Evolutionary conservation across 352 stramenopile genomes (phyloP).

Genomic region (Globisporangium acanthophoron): DNA sequence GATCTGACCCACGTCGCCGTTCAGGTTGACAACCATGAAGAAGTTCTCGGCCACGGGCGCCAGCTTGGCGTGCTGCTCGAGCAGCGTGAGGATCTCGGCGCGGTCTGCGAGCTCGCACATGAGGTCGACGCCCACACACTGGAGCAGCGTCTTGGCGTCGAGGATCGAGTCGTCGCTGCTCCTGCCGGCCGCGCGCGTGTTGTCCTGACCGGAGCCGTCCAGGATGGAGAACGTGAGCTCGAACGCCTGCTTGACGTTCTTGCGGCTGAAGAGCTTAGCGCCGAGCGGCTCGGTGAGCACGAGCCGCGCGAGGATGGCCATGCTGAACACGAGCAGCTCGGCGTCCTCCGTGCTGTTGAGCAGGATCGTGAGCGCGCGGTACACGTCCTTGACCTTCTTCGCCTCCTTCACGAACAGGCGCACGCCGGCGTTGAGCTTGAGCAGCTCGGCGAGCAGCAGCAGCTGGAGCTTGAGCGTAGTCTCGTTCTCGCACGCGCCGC

Average conservation of each 20-base stretch:
- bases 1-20: slow-evolving; percentile 54
- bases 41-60: slow-evolving; percentile 39
- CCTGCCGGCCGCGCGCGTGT: slow-evolving; percentile 5
- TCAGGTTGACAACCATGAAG: slow-evolving; percentile 60
- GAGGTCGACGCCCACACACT: slow-evolving; percentile 60
- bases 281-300: slow-evolving; percentile 71
- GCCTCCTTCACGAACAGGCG: slow-evolving; percentile 76
- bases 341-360: slow-evolving; percentile 76
- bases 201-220: slow-evolving; percentile 43
- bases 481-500: slow-evolving; percentile 37
- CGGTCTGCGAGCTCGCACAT: slow-evolving; percentile 58
- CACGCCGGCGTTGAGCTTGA: slow-evolving; percentile 66
- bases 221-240: slow-evolving; percentile 72
- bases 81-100: slow-evolving; percentile 38
- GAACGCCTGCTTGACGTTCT: slow-evolving; percentile 74
- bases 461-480: slow-evolving; percentile 62
- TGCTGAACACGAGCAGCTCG: slow-evolving; percentile 69
- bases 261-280: slow-evolving; percentile 73
- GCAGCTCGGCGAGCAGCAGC: slow-evolving; percentile 55
- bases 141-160: slow-evolving; percentile 29
- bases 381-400: slow-evolving; percentile 75
- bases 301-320: slow-evolving; percentile 68
- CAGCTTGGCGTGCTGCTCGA: slow-evolving; percentile 56
- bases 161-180: slow-evolving; percentile 25
- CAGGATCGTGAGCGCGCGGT: slow-evolving; percentile 72